These are phyloP conservation scores for Mrakia frigida DNA, from an alignment of 768 basidiomycete genomes.

Conservation along the genomic window DNA sequence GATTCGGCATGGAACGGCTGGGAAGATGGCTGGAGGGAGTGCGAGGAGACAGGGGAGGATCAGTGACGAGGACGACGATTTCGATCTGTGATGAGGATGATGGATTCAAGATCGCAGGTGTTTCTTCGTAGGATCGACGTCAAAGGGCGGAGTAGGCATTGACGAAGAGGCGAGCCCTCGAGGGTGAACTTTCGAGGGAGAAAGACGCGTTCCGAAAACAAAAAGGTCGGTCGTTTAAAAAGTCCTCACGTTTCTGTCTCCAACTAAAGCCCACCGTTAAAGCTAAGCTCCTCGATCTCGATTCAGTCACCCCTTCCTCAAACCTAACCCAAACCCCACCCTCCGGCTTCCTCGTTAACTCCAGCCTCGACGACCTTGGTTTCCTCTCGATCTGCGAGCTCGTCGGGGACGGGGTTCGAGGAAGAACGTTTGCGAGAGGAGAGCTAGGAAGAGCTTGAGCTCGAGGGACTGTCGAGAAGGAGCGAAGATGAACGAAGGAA, in stretches of 20 bases:
- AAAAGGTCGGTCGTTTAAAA: too few relatives aligned
- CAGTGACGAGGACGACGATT: conserved; percentile 27
- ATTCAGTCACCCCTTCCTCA: background rate
- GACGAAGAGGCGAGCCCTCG: too few relatives aligned
- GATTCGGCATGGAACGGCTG: background rate
- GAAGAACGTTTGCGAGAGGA: background rate
- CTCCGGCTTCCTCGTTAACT: background rate
- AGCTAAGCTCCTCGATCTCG: background rate
- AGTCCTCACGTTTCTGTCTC: too few relatives aligned
- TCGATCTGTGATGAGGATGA: conserved; percentile 23
- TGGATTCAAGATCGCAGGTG: too few relatives aligned
- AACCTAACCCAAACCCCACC: background rate
- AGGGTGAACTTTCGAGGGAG: too few relatives aligned
- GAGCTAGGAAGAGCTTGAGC: background rate
- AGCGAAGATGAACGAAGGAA: too few relatives aligned
- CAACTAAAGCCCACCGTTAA: too few relatives aligned
- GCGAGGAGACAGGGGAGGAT: conserved; percentile 16
- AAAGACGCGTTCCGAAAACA: too few relatives aligned
- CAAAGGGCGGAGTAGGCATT: too few relatives aligned
- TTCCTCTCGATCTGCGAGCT: background rate
- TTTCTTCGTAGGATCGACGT: too few relatives aligned
- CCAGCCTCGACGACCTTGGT: background rate
- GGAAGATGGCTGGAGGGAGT: background rate
- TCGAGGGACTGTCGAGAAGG: background rate
- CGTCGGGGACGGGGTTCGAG: background rate